These are phyloP conservation scores for Talaromyces sp. DNA, from an alignment of 2,329 filamentous ascomycete genomes.

Conservation along the genomic window DNA sequence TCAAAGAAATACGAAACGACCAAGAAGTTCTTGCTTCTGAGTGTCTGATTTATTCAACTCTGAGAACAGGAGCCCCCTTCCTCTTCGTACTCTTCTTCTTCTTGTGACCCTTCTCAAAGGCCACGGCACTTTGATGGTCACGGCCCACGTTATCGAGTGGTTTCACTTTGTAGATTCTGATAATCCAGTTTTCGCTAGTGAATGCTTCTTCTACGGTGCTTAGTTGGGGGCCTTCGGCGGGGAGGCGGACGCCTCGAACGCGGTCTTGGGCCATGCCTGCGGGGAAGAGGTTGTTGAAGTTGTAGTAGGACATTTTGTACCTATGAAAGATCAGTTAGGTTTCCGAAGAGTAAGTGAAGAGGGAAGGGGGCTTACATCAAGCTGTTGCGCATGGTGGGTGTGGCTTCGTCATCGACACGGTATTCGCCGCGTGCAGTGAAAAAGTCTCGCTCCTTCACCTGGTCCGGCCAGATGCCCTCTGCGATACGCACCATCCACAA, in stretches of 20 bases:
- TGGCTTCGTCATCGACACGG: constrained; percentile 86
- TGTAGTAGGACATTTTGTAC: constrained; percentile 99
- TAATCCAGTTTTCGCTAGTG: constrained; percentile 99
- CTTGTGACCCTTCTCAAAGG: constrained; percentile 53
- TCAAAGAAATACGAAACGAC: neutral
- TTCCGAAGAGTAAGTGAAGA: neutral
- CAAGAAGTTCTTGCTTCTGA: neutral
- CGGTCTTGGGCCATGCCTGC: constrained; percentile 85
- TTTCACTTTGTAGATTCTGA: constrained; percentile 99
- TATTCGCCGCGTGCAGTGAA: constrained; percentile 95
- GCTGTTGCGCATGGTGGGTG: constrained; percentile 97
- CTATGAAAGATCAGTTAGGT: constrained; percentile 45
- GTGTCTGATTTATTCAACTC: constrained; percentile 36
- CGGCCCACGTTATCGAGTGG: constrained; percentile 93
- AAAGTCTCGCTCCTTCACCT: constrained; percentile 94
- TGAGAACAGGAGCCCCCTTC: constrained; percentile 43
- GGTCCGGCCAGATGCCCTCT: constrained; percentile 99
- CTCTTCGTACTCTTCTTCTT: constrained; percentile 48
- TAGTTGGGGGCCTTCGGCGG: constrained; percentile 79
- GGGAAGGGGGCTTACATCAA: constrained; percentile 69
- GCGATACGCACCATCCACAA: constrained; percentile 99
- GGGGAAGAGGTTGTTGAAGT: constrained; percentile 89
- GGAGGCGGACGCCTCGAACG: constrained; percentile 75
- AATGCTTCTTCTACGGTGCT: constrained; percentile 94
- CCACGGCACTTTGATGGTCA: constrained; percentile 67